Evolutionary conservation across 2,329 filamentous ascomycete species (phyloP).

Genomic region (Neocatenulostroma microsporum): DNA sequence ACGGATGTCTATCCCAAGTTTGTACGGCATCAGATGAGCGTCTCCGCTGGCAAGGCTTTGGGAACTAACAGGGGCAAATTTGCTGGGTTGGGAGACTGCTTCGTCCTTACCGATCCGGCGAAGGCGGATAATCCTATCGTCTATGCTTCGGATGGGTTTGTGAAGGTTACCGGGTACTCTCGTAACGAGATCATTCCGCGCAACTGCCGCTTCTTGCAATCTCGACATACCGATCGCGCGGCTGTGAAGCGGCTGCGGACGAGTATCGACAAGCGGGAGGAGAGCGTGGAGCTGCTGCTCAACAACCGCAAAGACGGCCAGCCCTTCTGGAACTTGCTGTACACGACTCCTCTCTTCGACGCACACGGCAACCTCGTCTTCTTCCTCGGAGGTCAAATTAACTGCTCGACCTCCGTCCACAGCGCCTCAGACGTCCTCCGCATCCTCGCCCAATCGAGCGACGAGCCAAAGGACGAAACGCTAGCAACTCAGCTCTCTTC

Average conservation of each 20-base stretch:
- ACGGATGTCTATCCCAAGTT: constrained; percentile 46
- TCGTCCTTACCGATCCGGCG: constrained; percentile 49
- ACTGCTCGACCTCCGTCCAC: constrained; percentile 49
- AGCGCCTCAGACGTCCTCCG: constrained; percentile 45
- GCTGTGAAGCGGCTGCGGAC: constrained; percentile 37
- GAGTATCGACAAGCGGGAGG: constrained; percentile 36
- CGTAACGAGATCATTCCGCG: constrained; percentile 42
- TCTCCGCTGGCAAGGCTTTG: constrained; percentile 41
- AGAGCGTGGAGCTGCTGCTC: constrained; percentile 44
- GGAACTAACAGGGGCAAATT: constrained; percentile 37
- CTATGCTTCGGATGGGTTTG: constrained; percentile 46
- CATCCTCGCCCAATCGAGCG: constrained; percentile 30
- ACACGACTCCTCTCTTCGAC: constrained; percentile 46
- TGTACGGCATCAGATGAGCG: constrained; percentile 45
- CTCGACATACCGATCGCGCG: constrained; percentile 38
- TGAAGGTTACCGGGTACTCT: constrained; percentile 45
- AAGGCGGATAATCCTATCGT: constrained; percentile 45
- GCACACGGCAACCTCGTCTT: constrained; percentile 42
- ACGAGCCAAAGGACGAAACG: constrained; percentile 1
- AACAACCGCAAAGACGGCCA: constrained; percentile 47
- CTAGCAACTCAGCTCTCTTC: neutral
- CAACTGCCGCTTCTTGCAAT: constrained; percentile 47
- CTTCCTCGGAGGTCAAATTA: constrained; percentile 51
- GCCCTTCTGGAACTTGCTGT: constrained; percentile 52
- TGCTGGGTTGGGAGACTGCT: constrained; percentile 51